Evolutionary conservation across 1,139 yeast genomes (phyloP), one percentile per base, ranked within the genome.

Genomic region (Sugiyamaella xylanicola): DNA sequence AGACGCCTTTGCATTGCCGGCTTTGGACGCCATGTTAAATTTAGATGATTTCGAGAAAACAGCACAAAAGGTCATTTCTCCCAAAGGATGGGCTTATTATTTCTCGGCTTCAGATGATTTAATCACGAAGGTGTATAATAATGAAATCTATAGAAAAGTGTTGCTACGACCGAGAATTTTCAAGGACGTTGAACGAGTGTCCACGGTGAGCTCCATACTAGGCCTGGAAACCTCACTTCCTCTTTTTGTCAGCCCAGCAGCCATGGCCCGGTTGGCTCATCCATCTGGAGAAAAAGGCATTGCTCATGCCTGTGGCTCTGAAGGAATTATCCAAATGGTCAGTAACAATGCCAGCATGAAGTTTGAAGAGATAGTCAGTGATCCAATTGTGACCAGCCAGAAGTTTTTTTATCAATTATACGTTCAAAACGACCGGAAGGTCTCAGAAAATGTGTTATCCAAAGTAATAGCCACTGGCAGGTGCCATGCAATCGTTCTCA

Each of bases 81-180:
- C 83, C 60, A 80, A 84, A 16, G 97, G 95, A 0, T 88, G 97
- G 93, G 93, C 92, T 9, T 92, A 92, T 72, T 92, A 90, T 69
- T 86, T 95, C 1, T 85, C 93, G 37, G 98, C 95, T 8, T 81
- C 95, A 44, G 97, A 92, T 70, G 98, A 92, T 71, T 97, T 92
- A 73, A 83, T 92, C 61, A 81, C 96, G 1, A 71, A 89, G 69
- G 79, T 97, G 62, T 96, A 90, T 67, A 92, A 92, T 73, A 97
- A 90, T 68, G 77, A 84, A 57, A 91, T 96, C 2, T 92, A 83
- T 73, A 96, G 88, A 65, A 78, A 95, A 54, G 80, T 91, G 53
- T 90, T 86, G 74, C 91, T 92, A 77, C 84, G 86, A 62, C 98
- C 98, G 20, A 77, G 82, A 56, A 77, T 91, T 11, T 76, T 92